Evolutionary conservation across 148 eudicot species (phyloP), one percentile per base, ranked within the genome.

Genomic region (Selenicereus undatus): DNA sequence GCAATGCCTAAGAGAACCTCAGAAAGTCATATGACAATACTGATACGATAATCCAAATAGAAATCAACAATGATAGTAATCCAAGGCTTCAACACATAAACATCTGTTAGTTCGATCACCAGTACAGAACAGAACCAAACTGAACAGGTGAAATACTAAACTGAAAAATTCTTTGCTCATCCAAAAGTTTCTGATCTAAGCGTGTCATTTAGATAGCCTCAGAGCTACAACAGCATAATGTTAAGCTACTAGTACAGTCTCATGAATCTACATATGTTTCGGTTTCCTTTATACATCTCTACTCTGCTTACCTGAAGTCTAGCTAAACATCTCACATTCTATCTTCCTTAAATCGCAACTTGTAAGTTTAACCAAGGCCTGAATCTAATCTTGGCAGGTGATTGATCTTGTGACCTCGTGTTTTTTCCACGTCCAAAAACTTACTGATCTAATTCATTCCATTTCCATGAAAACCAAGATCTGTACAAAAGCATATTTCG

Each of bases 271-370:
- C 69, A 68, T 32, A 78, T 50, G 52, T 50, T 65, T 71, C 75
- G 17, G 64, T 79, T 70, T 48, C 62, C 22, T 80, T 84, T 84
- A 76, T 84, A 84, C 86, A 84, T 36, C 18, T 64, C 48, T 73
- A 80, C 50, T 80, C 66, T 32, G 64, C 64, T 27, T 72, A 35
- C 60, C 42, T 1, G 8, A 45, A 62, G 24, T 76, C 77, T 77
- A 84, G 36, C 78, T 71, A 60, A 83, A 58, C 56, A 71, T 43
- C 72, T 80, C 69, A 52, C 69, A 70, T 20, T 70, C 54, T 36
- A 64, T 79, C 76, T 83, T 79, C 79, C 76, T 76, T 76, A 74
- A 62, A 43, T n/a, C 64, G 73, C 78, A 26, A 62, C 12, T 52
- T 18, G 72, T 36, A 26, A 60, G 26, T 60, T 60, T 60, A 32